Base-by-base conservation (phyloP, 2,329 filamentous ascomycete genomes). In the Fusarium brevicatenulatum region DNA sequence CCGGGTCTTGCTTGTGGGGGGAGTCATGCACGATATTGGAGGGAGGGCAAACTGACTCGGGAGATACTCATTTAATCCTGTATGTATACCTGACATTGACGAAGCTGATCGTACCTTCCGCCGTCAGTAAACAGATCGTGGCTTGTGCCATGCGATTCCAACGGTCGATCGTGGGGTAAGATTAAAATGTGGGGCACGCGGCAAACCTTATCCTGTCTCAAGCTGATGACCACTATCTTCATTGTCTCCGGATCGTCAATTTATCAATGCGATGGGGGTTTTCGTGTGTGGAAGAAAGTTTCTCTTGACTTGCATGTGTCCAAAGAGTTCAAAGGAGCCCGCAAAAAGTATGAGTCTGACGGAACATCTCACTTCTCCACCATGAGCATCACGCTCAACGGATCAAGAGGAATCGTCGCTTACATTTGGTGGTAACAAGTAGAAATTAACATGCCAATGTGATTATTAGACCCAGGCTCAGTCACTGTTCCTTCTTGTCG, bases 221-320 rank as follows among this genome's bases (percentile, higher is more conserved):
- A 50, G 30, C 18, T 32, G 47, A 34, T 32, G 10, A 5, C 47
- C 15, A 50, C 6, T n/a, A 2, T 50, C 10, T 34, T 50, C 30
- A 23, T 23, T 34, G 8, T 50, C 15, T 23, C 47, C 12, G 19
- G 4, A 23, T 13, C 30, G 2, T 23, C 21, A 23, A 19, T 47
- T 13, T 47, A 15, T 46, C 15, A 6, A 34, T 50, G 30, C 21
- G 18, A 34, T 34, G 2, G 15, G 16, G 11, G 47, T 13, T 19
- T 50, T 12, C 10, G 30, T 34, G 15, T 1, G 10, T n/a, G 5
- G 10, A 23, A n/a, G 30, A 19, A 18, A 32, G 30, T 18, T 34
- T 50, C 30, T 50, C 1, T 4, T 34, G 16, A 34, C n/a, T 32
- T 23, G 0, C 10, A 4, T 34, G 30, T 2, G 7, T 13, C 3